Conservation (phyloP, 2,329 filamentous ascomycete genomes). For the Fusarium floridanum region DNA sequence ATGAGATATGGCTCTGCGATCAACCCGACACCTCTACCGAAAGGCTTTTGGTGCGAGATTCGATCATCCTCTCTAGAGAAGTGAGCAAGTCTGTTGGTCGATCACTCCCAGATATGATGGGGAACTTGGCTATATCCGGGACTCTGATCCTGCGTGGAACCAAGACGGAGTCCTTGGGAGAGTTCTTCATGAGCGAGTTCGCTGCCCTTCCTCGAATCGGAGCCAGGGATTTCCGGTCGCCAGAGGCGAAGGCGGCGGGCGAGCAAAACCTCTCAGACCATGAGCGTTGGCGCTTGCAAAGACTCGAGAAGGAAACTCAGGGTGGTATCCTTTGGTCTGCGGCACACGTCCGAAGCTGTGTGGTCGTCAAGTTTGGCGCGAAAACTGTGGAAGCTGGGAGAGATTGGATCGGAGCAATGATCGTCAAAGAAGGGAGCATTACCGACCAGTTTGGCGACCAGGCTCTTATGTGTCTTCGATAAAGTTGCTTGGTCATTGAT, state of each 20-base stretch:
- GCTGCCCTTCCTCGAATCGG: constrained; percentile 83
- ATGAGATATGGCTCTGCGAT: constrained; percentile 80
- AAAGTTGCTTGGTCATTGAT: constrained; percentile 22
- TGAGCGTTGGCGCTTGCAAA: constrained; percentile 66
- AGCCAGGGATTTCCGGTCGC: constrained; percentile 78
- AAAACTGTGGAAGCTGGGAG: constrained; percentile 84
- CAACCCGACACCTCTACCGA: constrained; percentile 51
- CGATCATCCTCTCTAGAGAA: constrained; percentile 78
- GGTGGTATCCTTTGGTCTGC: constrained; percentile 83
- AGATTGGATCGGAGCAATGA: constrained; percentile 82
- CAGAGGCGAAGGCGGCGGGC: constrained; percentile 60
- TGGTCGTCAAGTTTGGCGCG: constrained; percentile 92
- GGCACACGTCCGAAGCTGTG: constrained; percentile 82
- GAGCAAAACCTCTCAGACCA: constrained; percentile 54
- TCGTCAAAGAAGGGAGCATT: constrained; percentile 80
- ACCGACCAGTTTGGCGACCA: constrained; percentile 81
- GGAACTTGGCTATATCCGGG: constrained; percentile 81
- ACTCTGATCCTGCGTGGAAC: constrained; percentile 86
- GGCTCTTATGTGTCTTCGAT: constrained; percentile 80
- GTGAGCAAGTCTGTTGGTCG: constrained; percentile 55
- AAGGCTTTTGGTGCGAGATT: constrained; percentile 85
- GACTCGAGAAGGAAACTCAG: constrained; percentile 69
- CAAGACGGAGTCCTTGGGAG: constrained; percentile 73
- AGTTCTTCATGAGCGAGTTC: constrained; percentile 86
- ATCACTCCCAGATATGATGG: constrained; percentile 73